These are phyloP conservation scores for Myrica gale DNA, from an alignment of 306 rosid species.

Conservation along the genomic window DNA sequence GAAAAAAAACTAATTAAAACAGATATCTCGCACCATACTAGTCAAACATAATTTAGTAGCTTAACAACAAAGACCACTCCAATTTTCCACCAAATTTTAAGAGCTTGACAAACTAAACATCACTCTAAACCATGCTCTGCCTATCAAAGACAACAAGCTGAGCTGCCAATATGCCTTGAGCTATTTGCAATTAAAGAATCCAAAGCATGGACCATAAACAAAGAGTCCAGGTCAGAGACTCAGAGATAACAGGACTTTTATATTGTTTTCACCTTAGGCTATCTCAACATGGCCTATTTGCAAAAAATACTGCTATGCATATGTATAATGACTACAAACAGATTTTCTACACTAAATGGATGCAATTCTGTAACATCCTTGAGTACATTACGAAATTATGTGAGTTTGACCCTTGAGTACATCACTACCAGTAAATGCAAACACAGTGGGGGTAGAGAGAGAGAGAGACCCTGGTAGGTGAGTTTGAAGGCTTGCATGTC, in stretches of 20 bases:
- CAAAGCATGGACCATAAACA: not conserved
- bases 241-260: not conserved
- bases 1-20: constrained; percentile 21
- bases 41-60: not conserved
- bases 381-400: not conserved
- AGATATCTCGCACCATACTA: not conserved
- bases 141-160: not conserved
- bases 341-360: not conserved
- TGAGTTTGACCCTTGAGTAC: no score
- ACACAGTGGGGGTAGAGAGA: not conserved
- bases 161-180: not conserved
- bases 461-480: constrained; percentile 48
- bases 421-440: not conserved
- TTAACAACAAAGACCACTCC: not conserved
- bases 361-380: no score
- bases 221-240: not conserved
- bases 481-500: constrained; percentile 38
- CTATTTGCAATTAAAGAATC: not conserved
- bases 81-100: not conserved
- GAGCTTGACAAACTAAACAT: not conserved
- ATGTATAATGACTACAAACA: not conserved
- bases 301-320: no score
- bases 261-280: no score
- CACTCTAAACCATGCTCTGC: not conserved
- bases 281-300: not conserved